These are phyloP conservation scores for Clavulina sp. DNA, from an alignment of 768 basidiomycete species.

Conservation along the genomic window DNA sequence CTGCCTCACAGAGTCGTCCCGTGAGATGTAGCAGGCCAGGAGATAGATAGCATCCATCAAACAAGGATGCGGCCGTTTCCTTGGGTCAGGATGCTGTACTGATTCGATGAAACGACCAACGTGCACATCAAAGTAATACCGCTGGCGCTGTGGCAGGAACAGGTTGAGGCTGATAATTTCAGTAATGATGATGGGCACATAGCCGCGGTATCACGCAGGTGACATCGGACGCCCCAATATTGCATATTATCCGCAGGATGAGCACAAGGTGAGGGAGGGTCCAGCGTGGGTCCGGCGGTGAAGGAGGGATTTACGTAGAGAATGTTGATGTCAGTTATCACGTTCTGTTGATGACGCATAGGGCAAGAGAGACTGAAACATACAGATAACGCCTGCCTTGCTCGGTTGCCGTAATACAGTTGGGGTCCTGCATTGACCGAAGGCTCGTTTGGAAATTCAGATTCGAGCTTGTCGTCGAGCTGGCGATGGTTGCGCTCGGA, in stretches of 20 bases:
- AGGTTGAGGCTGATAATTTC: not conserved
- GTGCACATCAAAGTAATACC: not conserved
- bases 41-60: conserved; percentile 11
- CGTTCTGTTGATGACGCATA: too few relatives aligned
- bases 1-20: not conserved
- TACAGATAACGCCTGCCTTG: too few relatives aligned
- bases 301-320: too few relatives aligned
- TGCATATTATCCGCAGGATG: too few relatives aligned
- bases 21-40: conserved; percentile 9
- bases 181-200: not conserved
- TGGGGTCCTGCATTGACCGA: too few relatives aligned
- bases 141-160: not conserved
- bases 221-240: not conserved
- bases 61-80: conserved; percentile 5
- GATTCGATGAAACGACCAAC: not conserved
- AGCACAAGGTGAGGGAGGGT: not conserved
- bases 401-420: too few relatives aligned
- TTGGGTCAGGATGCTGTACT: not conserved
- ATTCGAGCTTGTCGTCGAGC: too few relatives aligned
- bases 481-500: too few relatives aligned
- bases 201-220: not conserved
- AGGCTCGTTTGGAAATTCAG: too few relatives aligned
- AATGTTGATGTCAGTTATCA: too few relatives aligned
- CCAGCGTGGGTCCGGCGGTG: too few relatives aligned
- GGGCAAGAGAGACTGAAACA: too few relatives aligned